phyloP scores from a whole-genome alignment of 2,329 filamentous ascomycete species.

The Aspergillus ruber region DNA sequence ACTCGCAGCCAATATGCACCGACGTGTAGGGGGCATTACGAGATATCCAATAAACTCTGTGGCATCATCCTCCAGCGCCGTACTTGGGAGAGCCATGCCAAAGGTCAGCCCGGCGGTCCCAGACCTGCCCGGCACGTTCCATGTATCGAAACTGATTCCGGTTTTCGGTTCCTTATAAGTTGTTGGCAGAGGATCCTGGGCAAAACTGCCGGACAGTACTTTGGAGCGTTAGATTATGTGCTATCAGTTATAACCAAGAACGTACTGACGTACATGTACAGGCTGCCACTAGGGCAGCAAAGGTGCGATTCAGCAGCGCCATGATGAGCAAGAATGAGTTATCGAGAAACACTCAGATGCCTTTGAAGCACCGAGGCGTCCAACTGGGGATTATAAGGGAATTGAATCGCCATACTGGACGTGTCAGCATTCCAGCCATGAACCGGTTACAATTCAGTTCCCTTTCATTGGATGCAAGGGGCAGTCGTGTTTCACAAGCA shows the following conservation, averaged over 20 bases:
- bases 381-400: background rate
- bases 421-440: background rate
- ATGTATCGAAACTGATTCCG: background rate
- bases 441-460: background rate
- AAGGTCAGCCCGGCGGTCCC: slow-evolving; percentile 2
- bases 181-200: background rate
- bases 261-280: background rate
- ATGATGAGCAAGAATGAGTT: background rate
- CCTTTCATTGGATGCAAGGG: background rate
- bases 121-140: background rate
- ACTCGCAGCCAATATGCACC: background rate
- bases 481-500: background rate
- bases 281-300: background rate
- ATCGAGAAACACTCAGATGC: background rate
- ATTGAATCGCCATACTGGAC: background rate
- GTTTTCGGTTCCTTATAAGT: background rate
- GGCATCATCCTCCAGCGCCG: slow-evolving; percentile 2
- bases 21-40: background rate
- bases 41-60: slow-evolving; percentile 6
- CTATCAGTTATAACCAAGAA: background rate
- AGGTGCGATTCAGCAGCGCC: background rate
- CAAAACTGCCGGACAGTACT: background rate
- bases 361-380: background rate
- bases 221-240: background rate
- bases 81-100: slow-evolving; percentile 2